Base-by-base conservation (phyloP, 2,329 filamentous ascomycete genomes). In the Ceratocystis variospora region DNA sequence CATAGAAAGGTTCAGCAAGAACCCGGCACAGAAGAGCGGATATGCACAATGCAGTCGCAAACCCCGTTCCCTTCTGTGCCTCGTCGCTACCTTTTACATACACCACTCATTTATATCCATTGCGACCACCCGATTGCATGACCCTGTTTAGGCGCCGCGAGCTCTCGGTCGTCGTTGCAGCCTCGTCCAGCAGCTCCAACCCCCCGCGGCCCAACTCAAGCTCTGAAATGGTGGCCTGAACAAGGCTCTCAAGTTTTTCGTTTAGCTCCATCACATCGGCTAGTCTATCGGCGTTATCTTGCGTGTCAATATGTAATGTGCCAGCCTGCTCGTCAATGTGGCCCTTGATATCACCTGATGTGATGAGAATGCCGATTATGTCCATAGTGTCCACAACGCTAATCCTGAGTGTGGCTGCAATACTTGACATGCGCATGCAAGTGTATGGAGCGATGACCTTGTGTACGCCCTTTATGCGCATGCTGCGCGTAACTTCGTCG, bases 401-500 rank as follows among this genome's bases (percentile, higher is more conserved):
- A 70, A 99, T 96, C 74, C 88, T 88, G 69, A 99, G 87, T 72
- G 93, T 87, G 71, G 87, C 87, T 33, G 91, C 91, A 71, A 99
- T 90, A 81, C 95, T 96, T 22, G 81, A 80, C 28, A 97, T 79
- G 69, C 88, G 90, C 83, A 97, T 96, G 63, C 91, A 86, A 5
- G 90, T 95, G 79, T 97, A 99, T 0, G 94, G 94, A 3, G 91
- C 91, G 69, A 97, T 94, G 28, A 97, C 81, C 77, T 94, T 96
- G 69, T 96, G 79, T 8, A 97, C 86, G 0, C 92, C 93, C 80
- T 96, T 96, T 70, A 92, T 97, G 65, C 94, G 89, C 88, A 99
- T 96, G 76, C 94, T 96, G 55, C 94, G 89, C 64, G 93, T 99
- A 67, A 99, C 93, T 77, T 99, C 94, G 75, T 97, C 94, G 71